Percentiles rank a stretch among this genome's conserved stretches.
These are phyloP conservation scores for Fusarium palustre DNA, from an alignment of 2,329 filamentous ascomycete genomes.

Conservation along the genomic window DNA sequence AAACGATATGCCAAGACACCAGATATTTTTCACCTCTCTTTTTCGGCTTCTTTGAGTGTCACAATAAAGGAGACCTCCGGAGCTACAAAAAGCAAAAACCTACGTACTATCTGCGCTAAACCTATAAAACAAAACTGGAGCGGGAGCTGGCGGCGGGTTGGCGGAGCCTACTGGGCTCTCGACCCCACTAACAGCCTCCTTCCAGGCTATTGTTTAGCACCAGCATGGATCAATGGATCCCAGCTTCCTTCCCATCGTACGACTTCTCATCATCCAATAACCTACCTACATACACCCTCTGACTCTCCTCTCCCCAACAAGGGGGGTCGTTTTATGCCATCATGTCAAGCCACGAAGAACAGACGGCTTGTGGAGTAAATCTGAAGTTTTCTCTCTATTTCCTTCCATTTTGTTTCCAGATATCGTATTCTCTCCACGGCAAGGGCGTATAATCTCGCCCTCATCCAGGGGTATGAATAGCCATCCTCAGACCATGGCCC, in stretches of 20 bases:
- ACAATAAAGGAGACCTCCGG: slow-evolving; percentile 27
- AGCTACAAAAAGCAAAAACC: slow-evolving; percentile 32
- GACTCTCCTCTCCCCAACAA: neutral
- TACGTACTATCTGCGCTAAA: neutral
- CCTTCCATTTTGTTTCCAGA: slow-evolving; percentile 19
- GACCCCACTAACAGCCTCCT: slow-evolving; percentile 17
- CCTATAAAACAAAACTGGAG: neutral
- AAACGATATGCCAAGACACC: slow-evolving; percentile 10
- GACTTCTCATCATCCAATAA: slow-evolving; percentile 1
- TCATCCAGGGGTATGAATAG: slow-evolving; percentile 11
- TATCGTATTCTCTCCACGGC: slow-evolving; percentile 25
- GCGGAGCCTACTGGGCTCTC: slow-evolving; percentile 11
- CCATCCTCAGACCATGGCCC: slow-evolving; percentile 7
- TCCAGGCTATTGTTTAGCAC: slow-evolving; percentile 1
- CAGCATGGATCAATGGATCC: neutral
- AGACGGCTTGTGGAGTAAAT: slow-evolving; percentile 47
- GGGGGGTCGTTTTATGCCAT: neutral
- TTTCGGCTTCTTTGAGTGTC: neutral
- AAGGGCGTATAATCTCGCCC: slow-evolving; percentile 22
- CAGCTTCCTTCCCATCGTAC: slow-evolving; percentile 2
- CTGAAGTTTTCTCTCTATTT: slow-evolving; percentile 5
- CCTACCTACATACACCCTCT: slow-evolving; percentile 15
- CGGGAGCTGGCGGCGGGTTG: slow-evolving; percentile 1
- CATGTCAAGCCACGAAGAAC: slow-evolving; percentile 41
- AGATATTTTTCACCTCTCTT: neutral